Conservation (phyloP, 306 rosid species). For the Prunus dulcis region DNA sequence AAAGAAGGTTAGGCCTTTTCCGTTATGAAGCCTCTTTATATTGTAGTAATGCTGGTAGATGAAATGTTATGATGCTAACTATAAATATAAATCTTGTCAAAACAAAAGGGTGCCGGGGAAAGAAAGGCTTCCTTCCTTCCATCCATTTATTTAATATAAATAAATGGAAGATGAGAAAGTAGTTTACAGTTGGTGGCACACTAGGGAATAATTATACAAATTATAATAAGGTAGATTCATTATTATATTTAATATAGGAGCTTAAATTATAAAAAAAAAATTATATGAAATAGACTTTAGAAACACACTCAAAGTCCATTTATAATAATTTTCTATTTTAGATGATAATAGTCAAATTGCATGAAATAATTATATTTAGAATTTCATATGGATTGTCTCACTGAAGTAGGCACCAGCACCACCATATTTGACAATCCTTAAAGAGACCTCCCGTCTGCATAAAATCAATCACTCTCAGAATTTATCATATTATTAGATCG, state of each 20-base stretch:
- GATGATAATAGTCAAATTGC: not conserved
- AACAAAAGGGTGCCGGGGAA: constrained; percentile 5
- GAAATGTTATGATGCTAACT: not conserved
- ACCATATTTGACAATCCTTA: not conserved
- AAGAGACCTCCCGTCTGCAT: not conserved
- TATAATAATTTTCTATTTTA: not conserved
- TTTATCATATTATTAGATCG: not conserved
- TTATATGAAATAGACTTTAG: too few species aligned
- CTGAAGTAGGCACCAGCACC: not conserved
- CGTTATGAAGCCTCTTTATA: not conserved
- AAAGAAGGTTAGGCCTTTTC: not conserved
- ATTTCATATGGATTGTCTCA: not conserved
- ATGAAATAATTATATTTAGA: not conserved
- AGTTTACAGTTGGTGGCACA: constrained; percentile 1
- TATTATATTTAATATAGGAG: too few species aligned
- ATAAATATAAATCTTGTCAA: not conserved
- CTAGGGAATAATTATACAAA: too few species aligned
- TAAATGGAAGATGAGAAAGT: not conserved
- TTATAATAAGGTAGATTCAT: not conserved
- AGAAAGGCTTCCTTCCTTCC: constrained; percentile 3
- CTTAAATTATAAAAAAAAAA: too few species aligned
- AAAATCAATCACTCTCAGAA: not conserved
- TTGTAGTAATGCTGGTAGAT: not conserved
- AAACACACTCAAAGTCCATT: too few species aligned
- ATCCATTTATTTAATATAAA: not conserved